Base-by-base conservation (phyloP, 495 filamentous ascomycete genomes). In the Tuber melanosporum region DNA sequence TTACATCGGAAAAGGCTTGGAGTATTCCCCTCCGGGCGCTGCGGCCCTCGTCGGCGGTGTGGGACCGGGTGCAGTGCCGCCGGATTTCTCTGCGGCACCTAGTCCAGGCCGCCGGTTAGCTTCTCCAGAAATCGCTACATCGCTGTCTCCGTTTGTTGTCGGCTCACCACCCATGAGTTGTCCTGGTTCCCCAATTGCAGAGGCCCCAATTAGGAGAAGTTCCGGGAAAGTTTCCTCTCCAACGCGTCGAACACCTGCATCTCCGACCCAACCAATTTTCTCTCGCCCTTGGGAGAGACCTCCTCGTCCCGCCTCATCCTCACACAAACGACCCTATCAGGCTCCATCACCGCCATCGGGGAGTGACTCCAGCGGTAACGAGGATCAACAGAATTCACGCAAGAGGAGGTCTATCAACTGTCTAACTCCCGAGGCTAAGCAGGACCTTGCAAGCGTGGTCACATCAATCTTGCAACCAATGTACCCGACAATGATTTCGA, bases 401-500 rank as follows among this genome's bases (percentile, higher is more conserved):
- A 47, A 80, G 32, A 32, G 71, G 41, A 49, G 49, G n/a, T 49
- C 66, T 52, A 70, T 71, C 66, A 32, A 43, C 71, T 76, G 36
- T 8, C 78, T 82, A 46, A 82, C 82, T 20, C 57, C 72, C 17
- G 52, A 83, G 44, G 74, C 74, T 46, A 83, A 83, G 39, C 72
- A 66, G 47, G 81, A 76, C 44, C 79, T 83, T 73, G 71, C 74
- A 43, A 74, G 73, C 42, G 77, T 83, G 70, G 82, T 83, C 41
- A 74, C 74, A 15, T 81, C 81, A 42, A 74, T 74, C 49, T 77
- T 83, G 41, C 72, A 73, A 44, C 82, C 81, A 2, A 62, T 82
- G 47, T 83, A 83, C 43, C 81, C 78, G 32, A 62, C 71, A 46
- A 79, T 73, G 45, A 70, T 83, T 47, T 81, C 78, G 5, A 83